Conservation (phyloP, 305 asterid species). For the Plantago lanceolata region DNA sequence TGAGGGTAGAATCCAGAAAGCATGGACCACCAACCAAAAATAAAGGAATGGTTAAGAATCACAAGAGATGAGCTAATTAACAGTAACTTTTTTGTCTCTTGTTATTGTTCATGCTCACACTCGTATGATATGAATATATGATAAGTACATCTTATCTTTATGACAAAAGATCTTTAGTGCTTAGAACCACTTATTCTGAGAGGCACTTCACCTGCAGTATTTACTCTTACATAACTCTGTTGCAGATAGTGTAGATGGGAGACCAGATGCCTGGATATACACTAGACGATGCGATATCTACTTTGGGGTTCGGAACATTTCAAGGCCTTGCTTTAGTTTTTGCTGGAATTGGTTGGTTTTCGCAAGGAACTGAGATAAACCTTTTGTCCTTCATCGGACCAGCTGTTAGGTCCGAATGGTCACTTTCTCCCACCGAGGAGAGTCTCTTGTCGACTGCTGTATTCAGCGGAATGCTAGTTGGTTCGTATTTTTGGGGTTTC, state of each 20-base stretch:
- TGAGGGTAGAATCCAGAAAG: too few relatives aligned
- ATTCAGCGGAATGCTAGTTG: slow-evolving; percentile 63
- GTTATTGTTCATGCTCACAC: too few relatives aligned
- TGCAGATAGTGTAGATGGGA: slow-evolving; percentile 27
- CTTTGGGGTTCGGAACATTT: slow-evolving; percentile 48
- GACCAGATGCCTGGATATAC: slow-evolving; percentile 32
- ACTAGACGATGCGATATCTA: slow-evolving; percentile 53
- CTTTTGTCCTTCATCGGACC: slow-evolving; percentile 64
- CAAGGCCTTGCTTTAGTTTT: slow-evolving; percentile 46
- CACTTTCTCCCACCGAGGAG: slow-evolving; percentile 56
- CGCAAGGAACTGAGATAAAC: slow-evolving; percentile 60
- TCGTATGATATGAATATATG: too few relatives aligned
- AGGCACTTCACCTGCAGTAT: too few relatives aligned
- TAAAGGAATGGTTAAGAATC: too few relatives aligned
- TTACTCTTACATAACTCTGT: too few relatives aligned
- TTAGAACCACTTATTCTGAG: too few relatives aligned
- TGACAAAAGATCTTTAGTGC: too few relatives aligned
- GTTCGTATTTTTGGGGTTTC: slow-evolving; percentile 58
- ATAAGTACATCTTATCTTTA: too few relatives aligned
- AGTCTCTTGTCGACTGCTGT: slow-evolving; percentile 51
- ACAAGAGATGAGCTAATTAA: too few relatives aligned
- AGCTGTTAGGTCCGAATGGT: slow-evolving; percentile 48
- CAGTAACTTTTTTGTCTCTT: too few relatives aligned
- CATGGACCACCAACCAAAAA: too few relatives aligned
- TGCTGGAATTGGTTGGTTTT: slow-evolving; percentile 52